These are phyloP conservation scores for Aspergillus unguis DNA, from an alignment of 2,329 filamentous ascomycete genomes.

Conservation along the genomic window DNA sequence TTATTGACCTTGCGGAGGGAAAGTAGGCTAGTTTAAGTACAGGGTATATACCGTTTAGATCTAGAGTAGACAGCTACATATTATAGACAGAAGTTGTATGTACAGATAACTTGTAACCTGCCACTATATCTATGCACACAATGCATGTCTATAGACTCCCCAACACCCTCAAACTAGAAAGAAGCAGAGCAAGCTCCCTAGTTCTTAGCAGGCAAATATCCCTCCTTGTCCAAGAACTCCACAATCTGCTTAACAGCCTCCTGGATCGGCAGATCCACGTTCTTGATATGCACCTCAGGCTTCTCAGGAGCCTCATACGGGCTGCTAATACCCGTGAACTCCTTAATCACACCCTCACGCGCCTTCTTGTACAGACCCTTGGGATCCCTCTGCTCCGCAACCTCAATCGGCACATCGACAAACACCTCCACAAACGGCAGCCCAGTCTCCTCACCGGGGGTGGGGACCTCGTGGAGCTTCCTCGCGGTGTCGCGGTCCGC, in stretches of 20 bases:
- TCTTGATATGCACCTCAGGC: constrained; percentile 83
- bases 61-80: neutral
- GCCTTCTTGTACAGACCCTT: constrained; percentile 99
- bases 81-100: neutral
- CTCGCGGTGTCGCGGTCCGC: constrained; percentile 81
- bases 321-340: constrained; percentile 93
- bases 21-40: neutral
- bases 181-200: constrained; percentile 19
- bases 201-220: constrained; percentile 51
- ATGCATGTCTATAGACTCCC: neutral
- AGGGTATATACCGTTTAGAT: neutral
- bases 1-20: constrained; percentile 53
- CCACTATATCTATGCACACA: neutral
- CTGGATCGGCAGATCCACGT: constrained; percentile 77
- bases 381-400: constrained; percentile 90
- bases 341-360: constrained; percentile 85
- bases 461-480: constrained; percentile 66
- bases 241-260: constrained; percentile 85
- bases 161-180: neutral
- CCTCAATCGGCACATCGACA: constrained; percentile 85
- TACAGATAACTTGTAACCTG: constrained; percentile 3
- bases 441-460: constrained; percentile 56
- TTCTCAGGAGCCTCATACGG: constrained; percentile 88
- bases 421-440: constrained; percentile 92
- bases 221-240: constrained; percentile 69